Percentiles rank a stretch among this genome's conserved stretches.
phyloP scores from a whole-genome alignment of 2,329 filamentous ascomycete species.

The Mycosphaerella arachidis region DNA sequence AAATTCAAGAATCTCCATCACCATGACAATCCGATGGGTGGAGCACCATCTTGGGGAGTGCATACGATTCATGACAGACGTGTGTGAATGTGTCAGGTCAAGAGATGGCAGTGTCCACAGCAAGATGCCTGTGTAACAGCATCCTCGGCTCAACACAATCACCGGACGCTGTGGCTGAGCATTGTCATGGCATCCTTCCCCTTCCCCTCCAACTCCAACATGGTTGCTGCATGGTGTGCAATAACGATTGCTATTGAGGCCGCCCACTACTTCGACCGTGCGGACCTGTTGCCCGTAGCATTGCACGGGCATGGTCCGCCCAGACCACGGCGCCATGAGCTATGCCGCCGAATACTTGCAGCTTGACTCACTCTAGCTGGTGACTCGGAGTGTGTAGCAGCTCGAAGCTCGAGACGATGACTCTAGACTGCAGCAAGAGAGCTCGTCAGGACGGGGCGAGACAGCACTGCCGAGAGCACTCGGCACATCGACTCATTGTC shows the following conservation, averaged over 20 bases:
- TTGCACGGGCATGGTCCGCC: too few species aligned
- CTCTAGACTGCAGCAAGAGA: neutral
- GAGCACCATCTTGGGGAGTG: neutral
- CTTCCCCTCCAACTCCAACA: neutral
- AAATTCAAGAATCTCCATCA: too few species aligned
- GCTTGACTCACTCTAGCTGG: neutral
- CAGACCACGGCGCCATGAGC: neutral
- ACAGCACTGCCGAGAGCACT: neutral
- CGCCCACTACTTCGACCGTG: too few species aligned
- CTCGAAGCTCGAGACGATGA: neutral
- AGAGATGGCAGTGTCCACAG: neutral
- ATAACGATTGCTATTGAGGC: neutral
- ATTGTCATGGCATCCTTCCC: neutral
- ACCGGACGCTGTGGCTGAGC: neutral
- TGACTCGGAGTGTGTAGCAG: neutral
- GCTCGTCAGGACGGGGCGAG: neutral
- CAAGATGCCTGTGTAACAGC: neutral
- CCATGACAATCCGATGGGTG: too few species aligned
- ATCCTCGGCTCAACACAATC: neutral
- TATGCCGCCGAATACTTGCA: neutral
- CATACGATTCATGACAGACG: neutral
- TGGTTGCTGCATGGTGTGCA: neutral
- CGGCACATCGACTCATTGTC: neutral
- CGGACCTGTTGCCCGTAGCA: too few species aligned
- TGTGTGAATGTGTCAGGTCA: neutral